Percentiles rank a stretch among this genome's conserved stretches.
Conservation (phyloP, 768 basidiomycete genomes). For the Mycena polygramma region DNA sequence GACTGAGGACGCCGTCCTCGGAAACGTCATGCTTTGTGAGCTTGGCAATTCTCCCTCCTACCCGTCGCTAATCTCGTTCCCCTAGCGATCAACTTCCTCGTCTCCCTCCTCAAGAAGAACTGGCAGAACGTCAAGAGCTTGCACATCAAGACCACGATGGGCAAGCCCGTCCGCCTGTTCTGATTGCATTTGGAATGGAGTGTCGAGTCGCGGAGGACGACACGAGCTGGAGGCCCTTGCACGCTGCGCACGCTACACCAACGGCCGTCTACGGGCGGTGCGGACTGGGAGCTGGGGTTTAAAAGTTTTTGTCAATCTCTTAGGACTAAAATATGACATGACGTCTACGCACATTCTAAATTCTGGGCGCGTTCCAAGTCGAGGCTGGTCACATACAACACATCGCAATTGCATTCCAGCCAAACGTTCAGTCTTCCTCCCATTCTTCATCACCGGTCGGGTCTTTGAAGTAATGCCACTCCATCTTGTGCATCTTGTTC, state of each 20-base stretch:
- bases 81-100: constrained; percentile 98
- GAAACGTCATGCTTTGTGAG: constrained; percentile 97
- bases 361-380: too few relatives aligned
- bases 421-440: too few relatives aligned
- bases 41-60: constrained; percentile 17
- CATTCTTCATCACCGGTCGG: too few relatives aligned
- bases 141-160: constrained; percentile 99
- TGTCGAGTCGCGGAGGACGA: constrained; percentile 4
- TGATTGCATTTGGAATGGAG: constrained; percentile 51
- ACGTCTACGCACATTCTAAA: neutral
- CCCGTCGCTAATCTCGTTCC: constrained; percentile 16
- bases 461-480: too few relatives aligned
- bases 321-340: constrained; percentile 32
- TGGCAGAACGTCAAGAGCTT: constrained; percentile 99
- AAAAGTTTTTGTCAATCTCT: constrained; percentile 24
- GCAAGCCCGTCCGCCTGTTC: constrained; percentile 74
- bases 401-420: too few relatives aligned
- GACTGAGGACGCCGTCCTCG: constrained; percentile 97
- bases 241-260: constrained; percentile 40
- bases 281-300: constrained; percentile 40
- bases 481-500: neutral
- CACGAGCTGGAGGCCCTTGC: constrained; percentile 33
- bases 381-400: too few relatives aligned
- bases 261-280: constrained; percentile 34
- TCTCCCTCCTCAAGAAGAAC: constrained; percentile 99